Evolutionary conservation across 139 green algal genomes (phyloP).

Genomic region (Zygnema cylindricum): DNA sequence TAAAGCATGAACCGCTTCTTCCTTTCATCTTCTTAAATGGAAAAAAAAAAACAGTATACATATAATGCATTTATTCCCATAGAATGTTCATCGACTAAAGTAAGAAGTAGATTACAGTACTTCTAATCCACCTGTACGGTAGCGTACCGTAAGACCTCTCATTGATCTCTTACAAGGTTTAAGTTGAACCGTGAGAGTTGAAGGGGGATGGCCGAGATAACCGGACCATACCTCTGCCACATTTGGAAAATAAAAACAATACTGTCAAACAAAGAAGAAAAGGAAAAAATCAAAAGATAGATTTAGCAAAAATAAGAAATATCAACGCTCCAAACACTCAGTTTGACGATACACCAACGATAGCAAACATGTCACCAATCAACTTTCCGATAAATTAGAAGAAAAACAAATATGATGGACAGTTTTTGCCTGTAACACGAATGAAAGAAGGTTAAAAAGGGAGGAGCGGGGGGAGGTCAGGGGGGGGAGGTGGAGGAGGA

Average conservation of each 20-base stretch:
- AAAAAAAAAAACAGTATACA: too few relatives aligned
- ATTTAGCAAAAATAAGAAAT: conserved; percentile 8
- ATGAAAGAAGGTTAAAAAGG: not conserved
- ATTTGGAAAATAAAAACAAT: not conserved
- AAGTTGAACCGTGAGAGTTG: too few relatives aligned
- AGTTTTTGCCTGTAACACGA: not conserved
- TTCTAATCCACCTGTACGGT: too few relatives aligned
- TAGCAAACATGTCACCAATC: not conserved
- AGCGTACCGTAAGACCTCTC: too few relatives aligned
- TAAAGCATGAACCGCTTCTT: too few relatives aligned
- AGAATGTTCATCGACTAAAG: too few relatives aligned
- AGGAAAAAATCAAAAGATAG: not conserved
- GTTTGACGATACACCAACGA: not conserved
- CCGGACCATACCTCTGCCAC: not conserved
- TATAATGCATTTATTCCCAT: too few relatives aligned
- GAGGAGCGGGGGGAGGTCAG: not conserved
- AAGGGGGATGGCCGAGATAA: not conserved
- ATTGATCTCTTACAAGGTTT: too few relatives aligned
- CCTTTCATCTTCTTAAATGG: too few relatives aligned
- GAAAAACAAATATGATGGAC: not conserved
- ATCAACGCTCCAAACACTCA: not conserved
- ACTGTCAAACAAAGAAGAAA: not conserved
- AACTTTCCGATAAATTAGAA: not conserved
- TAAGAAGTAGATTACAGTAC: too few relatives aligned
- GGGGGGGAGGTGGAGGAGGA: not conserved